Evolutionary conservation across 1,284 basidiomycete genomes (phyloP).

Genomic region (Neolentinus lepideus): DNA sequence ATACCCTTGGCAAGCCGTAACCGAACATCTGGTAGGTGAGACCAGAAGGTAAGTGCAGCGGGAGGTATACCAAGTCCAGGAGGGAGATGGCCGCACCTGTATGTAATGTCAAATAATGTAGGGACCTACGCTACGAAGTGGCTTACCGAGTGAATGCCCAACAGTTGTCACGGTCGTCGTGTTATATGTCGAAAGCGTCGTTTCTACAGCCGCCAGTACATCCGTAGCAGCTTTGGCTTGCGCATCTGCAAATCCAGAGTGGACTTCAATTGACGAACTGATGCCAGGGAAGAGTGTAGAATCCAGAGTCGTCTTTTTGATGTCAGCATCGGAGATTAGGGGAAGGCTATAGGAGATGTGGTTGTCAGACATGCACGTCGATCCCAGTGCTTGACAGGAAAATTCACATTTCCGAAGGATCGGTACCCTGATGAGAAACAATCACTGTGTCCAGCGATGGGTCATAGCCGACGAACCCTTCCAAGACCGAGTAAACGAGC

Average conservation of each 20-base stretch:
- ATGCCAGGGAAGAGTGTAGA: slow-evolving; percentile 52
- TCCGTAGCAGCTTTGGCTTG: slow-evolving; percentile 37
- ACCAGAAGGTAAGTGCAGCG: slow-evolving; percentile 30
- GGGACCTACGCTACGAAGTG: background rate
- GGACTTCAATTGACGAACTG: slow-evolving; percentile 37
- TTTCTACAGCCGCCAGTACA: slow-evolving; percentile 28
- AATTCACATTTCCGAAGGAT: slow-evolving; percentile 32
- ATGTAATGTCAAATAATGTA: background rate
- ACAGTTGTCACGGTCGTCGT: slow-evolving; percentile 25
- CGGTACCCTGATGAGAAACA: slow-evolving; percentile 11
- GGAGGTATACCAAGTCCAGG: slow-evolving; percentile 40
- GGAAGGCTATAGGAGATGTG: slow-evolving; percentile 35
- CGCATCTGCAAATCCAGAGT: slow-evolving; percentile 46
- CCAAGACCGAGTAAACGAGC: slow-evolving; percentile 27
- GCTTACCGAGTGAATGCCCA: slow-evolving; percentile 33
- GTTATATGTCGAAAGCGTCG: slow-evolving; percentile 19
- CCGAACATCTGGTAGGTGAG: slow-evolving; percentile 32
- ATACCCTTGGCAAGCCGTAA: slow-evolving; percentile 34
- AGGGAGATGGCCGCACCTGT: slow-evolving; percentile 38
- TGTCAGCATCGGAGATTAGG: slow-evolving; percentile 45
- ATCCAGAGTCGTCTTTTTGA: slow-evolving; percentile 32
- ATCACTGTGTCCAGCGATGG: slow-evolving; percentile 13
- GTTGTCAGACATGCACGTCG: background rate
- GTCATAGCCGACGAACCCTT: slow-evolving; percentile 3
- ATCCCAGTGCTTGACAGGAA: background rate